Percentiles rank a stretch among this genome's conserved stretches.
These are phyloP conservation scores for Aotearoamyces nothofagi DNA, from an alignment of 2,329 filamentous ascomycete species.

Conservation along the genomic window DNA sequence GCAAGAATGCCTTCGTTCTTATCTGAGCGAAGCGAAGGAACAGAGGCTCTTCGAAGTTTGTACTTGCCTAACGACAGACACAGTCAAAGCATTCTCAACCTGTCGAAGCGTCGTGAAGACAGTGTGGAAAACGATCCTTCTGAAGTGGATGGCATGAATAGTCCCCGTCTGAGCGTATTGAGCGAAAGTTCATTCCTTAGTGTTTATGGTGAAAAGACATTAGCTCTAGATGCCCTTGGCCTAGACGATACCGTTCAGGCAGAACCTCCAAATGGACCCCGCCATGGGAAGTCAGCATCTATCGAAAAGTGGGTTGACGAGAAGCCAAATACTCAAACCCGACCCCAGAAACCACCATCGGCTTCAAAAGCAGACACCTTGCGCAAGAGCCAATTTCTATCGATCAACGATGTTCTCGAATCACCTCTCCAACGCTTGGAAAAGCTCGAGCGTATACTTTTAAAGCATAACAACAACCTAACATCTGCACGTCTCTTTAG, in stretches of 20 bases:
- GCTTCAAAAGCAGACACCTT: constrained; percentile 2
- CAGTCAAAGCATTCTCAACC: constrained; percentile 28
- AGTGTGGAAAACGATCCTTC: constrained; percentile 16
- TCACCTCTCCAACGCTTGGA: constrained; percentile 37
- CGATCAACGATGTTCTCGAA: constrained; percentile 30
- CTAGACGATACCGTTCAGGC: not conserved
- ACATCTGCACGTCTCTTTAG: constrained; percentile 6
- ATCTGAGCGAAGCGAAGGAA: constrained; percentile 41
- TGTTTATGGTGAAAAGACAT: constrained; percentile 37
- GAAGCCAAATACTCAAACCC: constrained; percentile 7
- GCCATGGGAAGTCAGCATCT: constrained; percentile 10
- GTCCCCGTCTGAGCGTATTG: constrained; percentile 46
- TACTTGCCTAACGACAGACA: constrained; percentile 28
- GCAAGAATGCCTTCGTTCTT: constrained; percentile 49
- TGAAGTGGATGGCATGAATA: constrained; percentile 27
- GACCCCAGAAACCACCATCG: constrained; percentile 5
- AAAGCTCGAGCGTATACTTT: constrained; percentile 14
- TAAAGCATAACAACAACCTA: constrained; percentile 13
- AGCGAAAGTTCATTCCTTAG: constrained; percentile 55
- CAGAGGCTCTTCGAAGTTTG: constrained; percentile 44
- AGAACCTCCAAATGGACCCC: constrained; percentile 5
- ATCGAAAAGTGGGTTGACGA: constrained; percentile 20
- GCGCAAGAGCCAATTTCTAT: constrained; percentile 24
- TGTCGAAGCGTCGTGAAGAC: constrained; percentile 32
- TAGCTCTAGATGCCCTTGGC: constrained; percentile 2